Conservation (phyloP, 176 grass and related monocot genomes). For the Ensete glaucum region DNA sequence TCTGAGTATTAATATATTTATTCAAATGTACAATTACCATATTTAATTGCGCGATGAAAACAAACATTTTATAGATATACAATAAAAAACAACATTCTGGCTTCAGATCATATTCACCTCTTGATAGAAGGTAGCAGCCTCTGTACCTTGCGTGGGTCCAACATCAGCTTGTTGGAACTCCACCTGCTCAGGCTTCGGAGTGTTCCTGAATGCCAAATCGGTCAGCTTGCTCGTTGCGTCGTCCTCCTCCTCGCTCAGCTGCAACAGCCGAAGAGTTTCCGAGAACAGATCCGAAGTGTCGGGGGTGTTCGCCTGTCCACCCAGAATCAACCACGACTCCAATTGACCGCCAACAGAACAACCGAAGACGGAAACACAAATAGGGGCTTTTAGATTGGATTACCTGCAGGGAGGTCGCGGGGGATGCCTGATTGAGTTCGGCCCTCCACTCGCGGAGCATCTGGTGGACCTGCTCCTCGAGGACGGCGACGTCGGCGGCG, state of each 20-base stretch:
- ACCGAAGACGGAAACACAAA: too few species aligned
- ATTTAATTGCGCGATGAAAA: too few species aligned
- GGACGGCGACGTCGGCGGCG: slow-evolving; percentile 15
- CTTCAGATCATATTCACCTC: slow-evolving; percentile 2
- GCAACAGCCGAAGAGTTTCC: slow-evolving; percentile 22
- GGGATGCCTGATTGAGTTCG: slow-evolving; percentile 19
- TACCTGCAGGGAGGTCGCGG: slow-evolving; percentile 21
- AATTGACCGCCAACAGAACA: not conserved
- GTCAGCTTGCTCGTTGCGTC: slow-evolving; percentile 17
- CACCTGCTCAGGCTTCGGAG: slow-evolving; percentile 3
- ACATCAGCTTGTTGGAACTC: not conserved
- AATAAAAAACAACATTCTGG: too few species aligned
- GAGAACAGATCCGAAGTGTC: slow-evolving; percentile 19
- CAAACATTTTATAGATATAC: too few species aligned
- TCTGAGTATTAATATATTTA: too few species aligned
- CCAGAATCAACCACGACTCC: not conserved
- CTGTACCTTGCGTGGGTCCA: not conserved
- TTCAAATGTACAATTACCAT: too few species aligned
- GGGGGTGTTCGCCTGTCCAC: slow-evolving; percentile 6
- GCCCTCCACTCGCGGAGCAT: slow-evolving; percentile 24
- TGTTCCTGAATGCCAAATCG: not conserved
- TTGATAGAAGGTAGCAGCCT: not conserved
- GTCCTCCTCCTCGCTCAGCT: slow-evolving; percentile 25
- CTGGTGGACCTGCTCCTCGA: slow-evolving; percentile 25
- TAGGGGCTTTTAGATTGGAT: not conserved